These are phyloP conservation scores for Beta corolliflora DNA, from an alignment of 179 eudicot species.

Conservation along the genomic window DNA sequence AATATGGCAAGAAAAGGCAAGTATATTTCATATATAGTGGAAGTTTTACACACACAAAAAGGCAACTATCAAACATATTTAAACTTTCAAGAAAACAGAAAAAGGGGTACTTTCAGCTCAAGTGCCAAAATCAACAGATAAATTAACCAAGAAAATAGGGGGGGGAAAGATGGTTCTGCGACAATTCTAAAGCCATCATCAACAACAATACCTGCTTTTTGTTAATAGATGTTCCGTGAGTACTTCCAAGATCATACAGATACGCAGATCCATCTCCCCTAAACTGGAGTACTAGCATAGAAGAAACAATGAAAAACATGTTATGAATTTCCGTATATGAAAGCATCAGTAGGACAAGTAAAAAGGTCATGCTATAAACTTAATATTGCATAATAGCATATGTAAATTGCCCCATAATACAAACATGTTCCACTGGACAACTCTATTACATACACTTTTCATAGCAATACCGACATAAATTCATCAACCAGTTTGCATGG, in stretches of 20 bases:
- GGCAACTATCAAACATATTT: not conserved
- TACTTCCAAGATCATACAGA: constrained; percentile 91
- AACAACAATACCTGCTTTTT: constrained; percentile 75
- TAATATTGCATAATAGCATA: not conserved
- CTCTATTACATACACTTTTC: not conserved
- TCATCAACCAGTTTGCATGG: not conserved
- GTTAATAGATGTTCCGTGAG: constrained; percentile 89
- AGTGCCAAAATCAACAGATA: not conserved
- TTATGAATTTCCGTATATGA: not conserved
- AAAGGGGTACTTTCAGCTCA: not conserved
- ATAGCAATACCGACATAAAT: not conserved
- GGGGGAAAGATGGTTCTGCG: not conserved
- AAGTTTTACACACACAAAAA: not conserved
- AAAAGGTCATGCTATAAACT: not conserved
- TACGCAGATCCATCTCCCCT: constrained; percentile 69
- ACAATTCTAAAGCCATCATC: not conserved
- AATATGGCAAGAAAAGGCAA: not conserved
- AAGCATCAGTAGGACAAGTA: not conserved
- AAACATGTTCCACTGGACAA: not conserved
- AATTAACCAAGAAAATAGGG: not conserved
- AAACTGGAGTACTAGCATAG: constrained; percentile 75
- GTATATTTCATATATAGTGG: not conserved
- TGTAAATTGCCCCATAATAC: not conserved
- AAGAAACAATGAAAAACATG: not conserved
- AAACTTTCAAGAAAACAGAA: not conserved